phyloP scores from a whole-genome alignment of 345 rosid species.

The Syzygium jambos region DNA sequence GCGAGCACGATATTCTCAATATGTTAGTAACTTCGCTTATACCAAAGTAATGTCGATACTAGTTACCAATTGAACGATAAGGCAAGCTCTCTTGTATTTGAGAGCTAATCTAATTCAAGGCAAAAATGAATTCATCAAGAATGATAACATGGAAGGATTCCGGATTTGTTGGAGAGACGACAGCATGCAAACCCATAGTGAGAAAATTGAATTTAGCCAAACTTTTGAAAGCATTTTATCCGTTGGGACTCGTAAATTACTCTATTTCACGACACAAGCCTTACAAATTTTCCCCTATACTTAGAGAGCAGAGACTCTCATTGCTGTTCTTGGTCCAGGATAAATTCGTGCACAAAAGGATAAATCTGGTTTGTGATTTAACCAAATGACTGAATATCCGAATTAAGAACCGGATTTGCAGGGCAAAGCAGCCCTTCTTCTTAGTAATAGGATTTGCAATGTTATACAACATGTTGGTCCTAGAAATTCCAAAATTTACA shows the following conservation, averaged over 20 bases:
- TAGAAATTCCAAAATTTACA: constrained; percentile 4
- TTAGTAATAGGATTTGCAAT: not conserved
- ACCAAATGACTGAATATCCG: not conserved
- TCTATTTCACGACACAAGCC: not conserved
- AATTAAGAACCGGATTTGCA: not conserved
- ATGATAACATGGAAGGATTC: not conserved
- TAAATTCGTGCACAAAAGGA: not conserved
- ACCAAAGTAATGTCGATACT: not conserved
- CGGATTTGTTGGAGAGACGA: not conserved
- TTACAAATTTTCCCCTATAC: not conserved
- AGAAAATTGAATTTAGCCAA: not conserved
- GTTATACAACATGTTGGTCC: not conserved
- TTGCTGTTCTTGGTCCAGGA: not conserved
- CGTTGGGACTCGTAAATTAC: not conserved
- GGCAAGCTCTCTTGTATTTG: not conserved
- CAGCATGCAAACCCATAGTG: not conserved
- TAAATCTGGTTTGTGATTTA: not conserved
- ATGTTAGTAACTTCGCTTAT: not conserved
- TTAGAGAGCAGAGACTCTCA: not conserved
- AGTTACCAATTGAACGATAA: not conserved
- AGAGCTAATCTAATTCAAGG: not conserved
- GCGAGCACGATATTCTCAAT: not conserved
- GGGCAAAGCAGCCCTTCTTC: not conserved
- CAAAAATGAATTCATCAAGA: not conserved
- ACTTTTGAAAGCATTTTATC: not conserved